Base-by-base conservation (phyloP, 208 protist species). In the Leishmania lainsoni region DNA sequence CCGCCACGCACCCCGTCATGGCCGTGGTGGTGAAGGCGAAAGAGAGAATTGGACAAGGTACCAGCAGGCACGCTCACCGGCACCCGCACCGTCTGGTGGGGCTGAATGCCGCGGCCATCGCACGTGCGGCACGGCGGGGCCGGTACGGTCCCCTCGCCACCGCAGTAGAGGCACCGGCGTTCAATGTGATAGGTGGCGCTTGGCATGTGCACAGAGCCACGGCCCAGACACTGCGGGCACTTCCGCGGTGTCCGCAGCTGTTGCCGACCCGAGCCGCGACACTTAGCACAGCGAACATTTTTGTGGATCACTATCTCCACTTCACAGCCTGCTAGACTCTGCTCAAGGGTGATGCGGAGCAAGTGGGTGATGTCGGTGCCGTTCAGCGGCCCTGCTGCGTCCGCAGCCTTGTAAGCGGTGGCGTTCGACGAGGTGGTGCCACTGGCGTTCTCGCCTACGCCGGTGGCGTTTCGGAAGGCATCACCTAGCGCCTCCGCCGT, bases 181-280 rank as follows among this genome's bases (percentile, higher is more conserved):
- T 98, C 93, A 58, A 98, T 89, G 82, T 94, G 90, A 81, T 97
- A 98, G 8, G 93, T 97, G 54, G 91, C 93, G 58, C 92, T 97
- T 12, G 94, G 93, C 32, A 97, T 65, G 75, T 89, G 68, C 56
- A 81, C 79, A 8, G 83, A 86, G 39, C 95, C 95, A 26, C 92
- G 87, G 45, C 95, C 95, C 12, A 91, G 79, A 75, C 95, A 98
- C 83, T 96, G 91, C 68, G 94, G 91, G 68, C 95, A 98, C 73
- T 72, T 78, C 20, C 91, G 91, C 26, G 73, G 69, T 52, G 79
- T 86, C 32, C 80, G 83, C 42, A 88, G 76, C 26, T 65, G 45
- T 70, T 91, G 81, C 48, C 78, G 77, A 6, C 94, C 93, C 1
- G 78, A 71, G 17, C 90, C 94, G 20, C 76, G 56, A 81, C 95